These are phyloP conservation scores for Pluteus cervinus DNA, from an alignment of 768 basidiomycete genomes.

Conservation along the genomic window DNA sequence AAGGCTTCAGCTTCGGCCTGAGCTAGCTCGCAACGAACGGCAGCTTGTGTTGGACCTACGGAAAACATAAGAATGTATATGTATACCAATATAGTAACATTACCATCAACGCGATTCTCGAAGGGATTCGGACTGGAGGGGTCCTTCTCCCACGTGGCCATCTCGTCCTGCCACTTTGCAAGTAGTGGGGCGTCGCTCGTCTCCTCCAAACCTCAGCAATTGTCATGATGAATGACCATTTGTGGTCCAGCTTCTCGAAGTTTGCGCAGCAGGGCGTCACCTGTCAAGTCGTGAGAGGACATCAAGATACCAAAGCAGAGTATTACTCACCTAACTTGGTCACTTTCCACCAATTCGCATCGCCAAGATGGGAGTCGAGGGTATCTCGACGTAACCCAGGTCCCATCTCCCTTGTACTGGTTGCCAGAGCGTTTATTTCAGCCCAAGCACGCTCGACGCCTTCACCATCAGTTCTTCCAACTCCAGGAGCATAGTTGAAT, in stretches of 20 bases:
- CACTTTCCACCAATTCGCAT: constrained; percentile 29
- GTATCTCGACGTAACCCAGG: constrained; percentile 15
- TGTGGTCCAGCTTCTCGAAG: constrained; percentile 9
- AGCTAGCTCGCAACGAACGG: too few relatives aligned
- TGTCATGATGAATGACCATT: constrained; percentile 4
- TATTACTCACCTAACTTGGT: constrained; percentile 14
- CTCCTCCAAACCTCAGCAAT: constrained; percentile 8
- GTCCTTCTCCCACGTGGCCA: constrained; percentile 18
- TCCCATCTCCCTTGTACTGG: constrained; percentile 34
- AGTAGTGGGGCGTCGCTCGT: constrained; percentile 7
- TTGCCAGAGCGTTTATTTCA: constrained; percentile 20
- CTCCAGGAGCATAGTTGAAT: constrained; percentile 18
- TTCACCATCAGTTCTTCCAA: constrained; percentile 32
- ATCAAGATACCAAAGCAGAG: not conserved
- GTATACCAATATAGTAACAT: too few relatives aligned
- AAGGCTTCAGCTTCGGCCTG: too few relatives aligned
- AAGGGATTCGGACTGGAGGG: constrained; percentile 17
- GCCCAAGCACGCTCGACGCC: constrained; percentile 23
- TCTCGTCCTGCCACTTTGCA: constrained; percentile 8
- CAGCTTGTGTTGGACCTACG: too few relatives aligned
- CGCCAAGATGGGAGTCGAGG: constrained; percentile 29
- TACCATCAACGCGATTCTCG: too few relatives aligned
- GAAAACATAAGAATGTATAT: too few relatives aligned
- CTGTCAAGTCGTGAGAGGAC: constrained; percentile 3
- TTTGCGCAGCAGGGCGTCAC: constrained; percentile 9